phyloP scores from a whole-genome alignment of 1,284 basidiomycete species.

The Melampsora americana region DNA sequence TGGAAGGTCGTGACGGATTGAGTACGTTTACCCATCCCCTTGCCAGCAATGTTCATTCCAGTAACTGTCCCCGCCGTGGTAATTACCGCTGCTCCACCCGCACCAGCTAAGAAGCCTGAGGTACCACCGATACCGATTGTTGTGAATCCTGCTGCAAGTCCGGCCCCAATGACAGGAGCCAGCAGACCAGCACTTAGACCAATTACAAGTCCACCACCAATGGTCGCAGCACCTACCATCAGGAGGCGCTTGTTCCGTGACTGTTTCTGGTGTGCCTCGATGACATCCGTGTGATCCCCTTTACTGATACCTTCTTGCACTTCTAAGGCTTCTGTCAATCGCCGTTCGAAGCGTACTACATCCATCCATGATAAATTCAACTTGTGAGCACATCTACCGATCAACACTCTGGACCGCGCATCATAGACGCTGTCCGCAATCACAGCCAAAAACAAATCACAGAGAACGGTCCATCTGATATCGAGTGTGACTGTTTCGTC shows the following conservation, averaged over 20 bases:
- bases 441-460: slow-evolving; percentile 85
- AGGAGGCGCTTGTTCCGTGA: slow-evolving; percentile 68
- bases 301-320: slow-evolving; percentile 84
- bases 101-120: slow-evolving; percentile 77
- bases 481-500: slow-evolving; percentile 87
- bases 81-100: slow-evolving; percentile 85
- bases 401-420: slow-evolving; percentile 78
- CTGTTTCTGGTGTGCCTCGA: slow-evolving; percentile 70
- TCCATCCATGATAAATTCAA: slow-evolving; percentile 86
- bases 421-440: slow-evolving; percentile 95
- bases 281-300: slow-evolving; percentile 71
- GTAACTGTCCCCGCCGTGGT: slow-evolving; percentile 87
- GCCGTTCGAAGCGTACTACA: slow-evolving; percentile 83
- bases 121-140: slow-evolving; percentile 85
- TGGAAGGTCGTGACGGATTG: slow-evolving; percentile 83
- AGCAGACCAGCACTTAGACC: slow-evolving; percentile 85
- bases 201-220: slow-evolving; percentile 84
- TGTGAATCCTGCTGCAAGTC: slow-evolving; percentile 78
- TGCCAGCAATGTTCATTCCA: slow-evolving; percentile 78
- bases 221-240: slow-evolving; percentile 71
- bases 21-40: slow-evolving; percentile 82
- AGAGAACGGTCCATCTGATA: slow-evolving; percentile 94
- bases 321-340: slow-evolving; percentile 87
- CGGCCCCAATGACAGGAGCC: slow-evolving; percentile 87
- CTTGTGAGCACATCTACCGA: slow-evolving; percentile 76